These are phyloP conservation scores for Yarrowia sp. DNA, from an alignment of 805 yeast species.

Conservation along the genomic window DNA sequence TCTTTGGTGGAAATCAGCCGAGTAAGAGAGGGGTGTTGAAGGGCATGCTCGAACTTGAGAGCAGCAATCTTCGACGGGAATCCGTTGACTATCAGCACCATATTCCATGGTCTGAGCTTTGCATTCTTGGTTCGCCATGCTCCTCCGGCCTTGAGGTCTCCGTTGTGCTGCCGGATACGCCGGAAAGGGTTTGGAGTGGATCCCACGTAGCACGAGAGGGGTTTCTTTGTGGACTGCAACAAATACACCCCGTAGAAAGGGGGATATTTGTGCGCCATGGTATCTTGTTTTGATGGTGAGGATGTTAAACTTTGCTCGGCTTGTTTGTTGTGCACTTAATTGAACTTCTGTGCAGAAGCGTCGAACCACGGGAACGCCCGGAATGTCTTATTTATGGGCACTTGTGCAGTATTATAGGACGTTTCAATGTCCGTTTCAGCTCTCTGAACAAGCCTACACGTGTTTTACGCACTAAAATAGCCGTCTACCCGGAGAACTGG, in stretches of 20 bases:
- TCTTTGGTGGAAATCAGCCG: slow-evolving; percentile 50
- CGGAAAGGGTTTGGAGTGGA: slow-evolving; percentile 75
- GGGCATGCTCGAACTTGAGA: slow-evolving; percentile 79
- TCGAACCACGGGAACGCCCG: too few species aligned
- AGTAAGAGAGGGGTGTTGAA: slow-evolving; percentile 71
- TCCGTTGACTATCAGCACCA: slow-evolving; percentile 61
- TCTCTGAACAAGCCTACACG: too few species aligned
- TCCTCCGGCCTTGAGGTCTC: slow-evolving; percentile 60
- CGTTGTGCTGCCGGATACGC: slow-evolving; percentile 77
- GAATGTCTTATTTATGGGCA: not conserved
- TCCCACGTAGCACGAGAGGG: slow-evolving; percentile 68
- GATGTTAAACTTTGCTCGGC: not conserved
- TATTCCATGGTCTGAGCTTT: slow-evolving; percentile 72
- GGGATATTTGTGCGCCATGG: slow-evolving; percentile 23
- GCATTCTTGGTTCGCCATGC: slow-evolving; percentile 62
- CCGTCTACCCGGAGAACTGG: too few species aligned
- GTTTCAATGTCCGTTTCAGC: too few species aligned
- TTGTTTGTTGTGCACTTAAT: not conserved
- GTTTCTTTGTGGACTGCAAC: slow-evolving; percentile 57
- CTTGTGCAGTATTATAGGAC: too few species aligned
- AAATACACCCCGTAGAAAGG: slow-evolving; percentile 69
- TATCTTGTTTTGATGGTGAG: not conserved
- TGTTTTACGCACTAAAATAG: too few species aligned
- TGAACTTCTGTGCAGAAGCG: too few species aligned
- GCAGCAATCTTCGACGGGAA: slow-evolving; percentile 70